A percentile compares a stretch with the other conserved stretches of the same genome.
Conservation (phyloP, 305 asterid genomes). For the Fraxinus ornus region DNA sequence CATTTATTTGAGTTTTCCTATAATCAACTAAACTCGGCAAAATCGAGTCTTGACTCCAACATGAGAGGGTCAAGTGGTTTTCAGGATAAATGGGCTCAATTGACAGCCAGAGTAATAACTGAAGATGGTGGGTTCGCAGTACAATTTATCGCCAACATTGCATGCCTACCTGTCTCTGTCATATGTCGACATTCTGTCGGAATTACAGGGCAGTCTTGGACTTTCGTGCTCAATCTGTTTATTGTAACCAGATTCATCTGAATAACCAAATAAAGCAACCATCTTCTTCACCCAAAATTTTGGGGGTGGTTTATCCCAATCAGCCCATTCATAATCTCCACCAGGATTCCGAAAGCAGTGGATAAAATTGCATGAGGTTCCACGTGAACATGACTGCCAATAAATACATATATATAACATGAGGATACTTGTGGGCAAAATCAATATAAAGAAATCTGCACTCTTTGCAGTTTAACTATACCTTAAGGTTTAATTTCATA, state of each 20-base stretch:
- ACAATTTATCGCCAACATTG: conserved; percentile 7
- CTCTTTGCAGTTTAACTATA: conserved; percentile 21
- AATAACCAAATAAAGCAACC: conserved; percentile 77
- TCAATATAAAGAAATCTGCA: conserved; percentile 9
- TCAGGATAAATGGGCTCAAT: background rate
- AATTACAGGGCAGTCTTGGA: conserved; percentile 33
- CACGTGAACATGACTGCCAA: conserved; percentile 82
- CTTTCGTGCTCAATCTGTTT: conserved; percentile 41
- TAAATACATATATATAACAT: conserved; percentile 18
- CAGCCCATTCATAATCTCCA: conserved; percentile 99
- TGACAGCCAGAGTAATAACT: background rate
- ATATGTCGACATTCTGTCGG: conserved; percentile 33
- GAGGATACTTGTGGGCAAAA: conserved; percentile 20
- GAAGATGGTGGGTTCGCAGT: background rate
- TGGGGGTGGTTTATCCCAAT: conserved; percentile 96
- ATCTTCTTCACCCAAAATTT: conserved; percentile 73
- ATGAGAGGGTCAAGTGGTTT: background rate
- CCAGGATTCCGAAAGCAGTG: conserved; percentile 94
- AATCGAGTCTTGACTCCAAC: background rate
- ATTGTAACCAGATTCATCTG: conserved; percentile 46
- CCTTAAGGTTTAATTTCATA: conserved; percentile 83
- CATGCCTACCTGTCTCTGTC: conserved; percentile 47
- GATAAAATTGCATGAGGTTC: conserved; percentile 88
- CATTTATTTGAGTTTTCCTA: background rate
- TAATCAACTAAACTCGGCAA: background rate